These are phyloP conservation scores for Chlamydomonas sp. DNA, from an alignment of 139 green algal genomes.

Conservation along the genomic window DNA sequence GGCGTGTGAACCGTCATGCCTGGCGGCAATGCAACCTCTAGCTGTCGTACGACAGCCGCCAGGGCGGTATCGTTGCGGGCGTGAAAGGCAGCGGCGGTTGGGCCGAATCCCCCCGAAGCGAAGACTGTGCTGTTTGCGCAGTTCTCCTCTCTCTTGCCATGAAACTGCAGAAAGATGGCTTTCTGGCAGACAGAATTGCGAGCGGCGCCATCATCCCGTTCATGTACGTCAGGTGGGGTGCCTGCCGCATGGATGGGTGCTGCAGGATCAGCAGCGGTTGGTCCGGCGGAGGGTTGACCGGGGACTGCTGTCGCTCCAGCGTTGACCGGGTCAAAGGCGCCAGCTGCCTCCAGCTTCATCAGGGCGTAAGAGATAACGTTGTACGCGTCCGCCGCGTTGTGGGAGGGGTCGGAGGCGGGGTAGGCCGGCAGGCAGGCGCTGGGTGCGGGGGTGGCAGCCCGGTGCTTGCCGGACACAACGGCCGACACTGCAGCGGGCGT, in stretches of 20 bases:
- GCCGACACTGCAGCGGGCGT: background rate
- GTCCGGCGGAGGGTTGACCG: no score
- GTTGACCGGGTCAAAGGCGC: background rate
- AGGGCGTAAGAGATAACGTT: slow-evolving; percentile 18
- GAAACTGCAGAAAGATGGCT: slow-evolving; percentile 42
- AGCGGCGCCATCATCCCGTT: no score
- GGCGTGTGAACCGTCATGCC: background rate
- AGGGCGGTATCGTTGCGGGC: background rate
- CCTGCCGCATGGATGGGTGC: no score
- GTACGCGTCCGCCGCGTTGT: slow-evolving; percentile 37
- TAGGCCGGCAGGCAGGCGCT: slow-evolving; percentile 29
- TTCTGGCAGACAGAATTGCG: background rate
- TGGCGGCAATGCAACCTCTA: background rate
- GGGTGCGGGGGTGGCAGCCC: background rate
- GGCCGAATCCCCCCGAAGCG: slow-evolving; percentile 23
- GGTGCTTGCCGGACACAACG: slow-evolving; percentile 27
- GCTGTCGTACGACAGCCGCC: background rate
- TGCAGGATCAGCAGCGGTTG: no score
- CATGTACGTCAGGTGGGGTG: no score
- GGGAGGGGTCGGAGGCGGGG: slow-evolving; percentile 40
- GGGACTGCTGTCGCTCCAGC: background rate
- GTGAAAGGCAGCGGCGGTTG: slow-evolving; percentile 13
- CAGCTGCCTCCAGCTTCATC: background rate
- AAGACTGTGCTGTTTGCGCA: slow-evolving; percentile 36
- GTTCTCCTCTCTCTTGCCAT: slow-evolving; percentile 35